A percentile compares a stretch with the other conserved stretches of the same genome.
Conservation (phyloP, 2,329 filamentous ascomycete genomes). For the Colletotrichum magnum region DNA sequence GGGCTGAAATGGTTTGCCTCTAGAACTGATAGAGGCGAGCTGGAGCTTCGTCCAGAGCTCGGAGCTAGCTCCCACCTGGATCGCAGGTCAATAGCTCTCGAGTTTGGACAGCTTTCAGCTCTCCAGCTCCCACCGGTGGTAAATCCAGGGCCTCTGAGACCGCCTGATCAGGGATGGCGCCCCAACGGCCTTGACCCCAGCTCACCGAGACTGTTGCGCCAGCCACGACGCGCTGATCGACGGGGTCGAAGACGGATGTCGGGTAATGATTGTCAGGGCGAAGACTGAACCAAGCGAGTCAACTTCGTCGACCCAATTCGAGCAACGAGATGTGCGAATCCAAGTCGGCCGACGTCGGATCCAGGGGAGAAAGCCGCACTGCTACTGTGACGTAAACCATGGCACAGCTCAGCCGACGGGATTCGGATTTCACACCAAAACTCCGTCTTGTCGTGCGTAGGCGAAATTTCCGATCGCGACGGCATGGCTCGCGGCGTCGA, state of each 20-base stretch:
- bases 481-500: neutral
- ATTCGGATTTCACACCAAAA: neutral
- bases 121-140: no score
- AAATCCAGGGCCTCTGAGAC: no score
- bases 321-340: neutral
- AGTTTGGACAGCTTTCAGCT: no score
- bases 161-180: no score
- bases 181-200: no score
- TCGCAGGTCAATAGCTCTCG: conserved; percentile 2
- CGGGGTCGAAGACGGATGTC: neutral
- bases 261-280: conserved; percentile 12
- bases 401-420: no score
- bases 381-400: neutral
- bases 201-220: neutral
- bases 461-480: neutral
- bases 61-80: conserved; percentile 15
- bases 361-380: neutral
- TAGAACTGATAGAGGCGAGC: neutral
- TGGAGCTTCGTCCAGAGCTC: neutral
- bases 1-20: conserved; percentile 8
- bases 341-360: conserved; percentile 23
- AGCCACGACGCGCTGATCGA: conserved; percentile 7
- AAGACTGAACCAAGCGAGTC: neutral
- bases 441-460: neutral
- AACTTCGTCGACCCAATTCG: neutral